Evolutionary conservation across 805 yeast genomes (phyloP).

Genomic region (Dipodascus geniculatus): DNA sequence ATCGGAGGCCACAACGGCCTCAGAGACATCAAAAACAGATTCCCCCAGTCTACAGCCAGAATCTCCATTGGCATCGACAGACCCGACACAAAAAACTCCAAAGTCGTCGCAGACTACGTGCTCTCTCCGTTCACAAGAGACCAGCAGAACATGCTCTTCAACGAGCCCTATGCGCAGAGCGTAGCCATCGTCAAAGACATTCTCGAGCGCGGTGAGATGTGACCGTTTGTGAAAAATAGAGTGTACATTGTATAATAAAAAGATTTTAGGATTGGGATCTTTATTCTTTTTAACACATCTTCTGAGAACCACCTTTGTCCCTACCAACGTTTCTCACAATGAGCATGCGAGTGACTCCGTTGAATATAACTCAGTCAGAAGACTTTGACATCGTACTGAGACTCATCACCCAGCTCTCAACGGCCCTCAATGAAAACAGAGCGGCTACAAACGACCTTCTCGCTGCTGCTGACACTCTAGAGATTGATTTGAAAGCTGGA

Average conservation of each 20-base stretch:
- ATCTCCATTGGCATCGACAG: constrained; percentile 71
- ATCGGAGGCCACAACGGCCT: constrained; percentile 83
- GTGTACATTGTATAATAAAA: no score
- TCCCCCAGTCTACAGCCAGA: constrained; percentile 41
- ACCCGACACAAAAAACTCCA: constrained; percentile 35
- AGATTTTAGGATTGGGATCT: neutral
- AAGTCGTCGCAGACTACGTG: constrained; percentile 34
- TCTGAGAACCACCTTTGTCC: no score
- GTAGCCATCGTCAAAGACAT: neutral
- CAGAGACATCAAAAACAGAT: constrained; percentile 41
- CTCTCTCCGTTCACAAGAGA: neutral
- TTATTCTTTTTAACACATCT: no score
- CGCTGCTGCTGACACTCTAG: constrained; percentile 12
- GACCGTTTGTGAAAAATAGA: no score
- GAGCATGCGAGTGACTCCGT: neutral
- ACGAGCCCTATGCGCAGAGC: neutral
- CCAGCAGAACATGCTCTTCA: neutral
- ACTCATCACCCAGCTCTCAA: constrained; percentile 16
- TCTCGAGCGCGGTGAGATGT: neutral
- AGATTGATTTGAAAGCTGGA: constrained; percentile 4
- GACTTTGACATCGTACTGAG: constrained; percentile 19
- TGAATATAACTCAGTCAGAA: constrained; percentile 17
- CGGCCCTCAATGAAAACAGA: constrained; percentile 14
- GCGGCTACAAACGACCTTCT: constrained; percentile 14
- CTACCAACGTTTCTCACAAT: no score